A percentile compares a stretch with the other conserved stretches of the same genome.
phyloP scores from a whole-genome alignment of 176 grass and related monocot genomes.

The Avena atlantica region DNA sequence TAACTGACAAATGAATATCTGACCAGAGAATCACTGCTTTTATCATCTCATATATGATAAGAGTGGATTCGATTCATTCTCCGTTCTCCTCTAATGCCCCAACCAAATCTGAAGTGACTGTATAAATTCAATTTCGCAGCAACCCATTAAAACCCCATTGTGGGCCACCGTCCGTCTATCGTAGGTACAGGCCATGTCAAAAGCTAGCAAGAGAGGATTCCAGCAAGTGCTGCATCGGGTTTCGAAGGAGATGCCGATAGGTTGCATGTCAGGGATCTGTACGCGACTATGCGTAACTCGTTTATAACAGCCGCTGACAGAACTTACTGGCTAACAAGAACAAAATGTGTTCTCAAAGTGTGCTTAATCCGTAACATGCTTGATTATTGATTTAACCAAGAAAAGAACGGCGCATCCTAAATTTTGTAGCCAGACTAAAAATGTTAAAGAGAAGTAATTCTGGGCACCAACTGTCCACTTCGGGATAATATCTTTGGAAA shows the following conservation, averaged over 20 bases:
- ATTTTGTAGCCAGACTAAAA: background rate
- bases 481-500: slow-evolving; percentile 4
- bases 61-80: background rate
- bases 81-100: background rate
- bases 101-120: slow-evolving; percentile 11
- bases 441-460: slow-evolving; percentile 3
- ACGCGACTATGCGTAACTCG: background rate
- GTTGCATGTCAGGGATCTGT: background rate
- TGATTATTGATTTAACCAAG: background rate
- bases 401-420: background rate
- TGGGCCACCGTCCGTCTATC: background rate
- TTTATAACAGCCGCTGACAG: background rate
- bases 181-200: background rate
- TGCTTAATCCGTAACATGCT: background rate
- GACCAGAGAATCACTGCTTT: background rate
- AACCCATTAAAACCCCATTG: background rate
- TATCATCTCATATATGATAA: slow-evolving; percentile 18
- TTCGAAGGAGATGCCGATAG: background rate
- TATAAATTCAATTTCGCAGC: background rate
- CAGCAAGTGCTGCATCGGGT: background rate
- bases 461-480: background rate
- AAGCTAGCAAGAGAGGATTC: slow-evolving; percentile 2
- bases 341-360: background rate
- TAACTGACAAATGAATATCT: background rate
- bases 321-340: background rate